Evolutionary conservation across 208 protist genomes (phyloP), one percentile per base, ranked within the genome.

Genomic region (Crithidia fasciculata): DNA sequence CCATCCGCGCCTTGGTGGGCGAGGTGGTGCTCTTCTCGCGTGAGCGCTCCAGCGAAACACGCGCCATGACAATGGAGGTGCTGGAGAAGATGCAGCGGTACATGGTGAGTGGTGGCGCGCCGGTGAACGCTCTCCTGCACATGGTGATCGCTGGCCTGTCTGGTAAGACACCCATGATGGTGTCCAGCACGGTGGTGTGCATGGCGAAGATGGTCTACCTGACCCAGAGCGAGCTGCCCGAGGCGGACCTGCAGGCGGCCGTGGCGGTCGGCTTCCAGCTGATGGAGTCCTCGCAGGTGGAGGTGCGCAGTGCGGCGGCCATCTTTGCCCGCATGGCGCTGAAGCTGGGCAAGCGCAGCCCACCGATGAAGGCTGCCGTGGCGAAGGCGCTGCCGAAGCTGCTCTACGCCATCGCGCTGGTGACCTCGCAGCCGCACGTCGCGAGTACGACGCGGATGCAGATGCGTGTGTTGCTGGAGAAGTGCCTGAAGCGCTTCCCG

Each of bases 51-150:
- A 87, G 83, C 72, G 87, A 93, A 64, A 90, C 87, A 56, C 92
- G 92, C 47, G 70, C 75, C 4, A 85, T 92, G 82, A 84, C 92
- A 43, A 96, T 96, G 92, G 89, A 93, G 37, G 77, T 93, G 56
- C 59, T 96, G 43, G 92, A 94, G 76, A 93, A 93, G 74, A 94
- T 96, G 89, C 89, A 94, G 55, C 87, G 84, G 52, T 96, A 96
- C 72, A 70, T 87, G 72, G 81, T 76, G 18, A 37, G 73, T 8
- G 80, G 82, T 47, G 89, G 88, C 6, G 83, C 74, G 39, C 87
- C 91, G 50, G 73, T 83, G 16, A 96, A 94, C 69, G 76, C 81
- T 36, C 81, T 96, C 40, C 79, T 96, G 69, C 88, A 84, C 63
- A 62, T 94, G 18, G 83, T 94, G 3, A 71, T 96, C 13, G 89